These are phyloP conservation scores for Alternaria sp. DNA, from an alignment of 2,329 filamentous ascomycete genomes.

Conservation along the genomic window DNA sequence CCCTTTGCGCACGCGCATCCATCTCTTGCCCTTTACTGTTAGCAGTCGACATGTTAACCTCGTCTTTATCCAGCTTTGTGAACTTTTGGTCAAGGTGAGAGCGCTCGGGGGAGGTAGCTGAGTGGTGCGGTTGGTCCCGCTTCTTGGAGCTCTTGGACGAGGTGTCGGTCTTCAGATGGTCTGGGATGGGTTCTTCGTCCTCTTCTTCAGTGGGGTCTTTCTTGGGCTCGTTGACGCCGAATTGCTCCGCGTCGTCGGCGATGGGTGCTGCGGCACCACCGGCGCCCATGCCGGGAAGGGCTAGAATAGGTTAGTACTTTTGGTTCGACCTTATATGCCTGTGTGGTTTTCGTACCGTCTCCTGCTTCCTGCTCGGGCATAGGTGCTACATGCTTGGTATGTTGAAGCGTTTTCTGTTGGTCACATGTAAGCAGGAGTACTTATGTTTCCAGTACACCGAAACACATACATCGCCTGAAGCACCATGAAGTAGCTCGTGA, in stretches of 20 bases:
- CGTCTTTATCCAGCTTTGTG: slow-evolving; percentile 17
- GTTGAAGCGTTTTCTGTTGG: slow-evolving; percentile 38
- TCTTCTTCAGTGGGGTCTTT: background rate
- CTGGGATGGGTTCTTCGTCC: background rate
- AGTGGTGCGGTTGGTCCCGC: slow-evolving; percentile 7
- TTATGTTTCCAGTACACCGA: background rate
- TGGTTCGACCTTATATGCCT: background rate
- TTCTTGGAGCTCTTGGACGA: background rate
- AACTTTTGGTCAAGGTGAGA: slow-evolving; percentile 13
- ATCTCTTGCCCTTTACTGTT: background rate
- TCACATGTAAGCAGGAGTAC: background rate
- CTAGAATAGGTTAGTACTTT: background rate
- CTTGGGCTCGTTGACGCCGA: slow-evolving; percentile 13
- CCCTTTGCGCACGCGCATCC: slow-evolving; percentile 4
- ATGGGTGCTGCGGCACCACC: slow-evolving; percentile 19
- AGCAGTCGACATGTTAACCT: slow-evolving; percentile 8
- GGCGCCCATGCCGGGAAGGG: slow-evolving; percentile 19
- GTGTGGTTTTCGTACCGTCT: slow-evolving; percentile 27
- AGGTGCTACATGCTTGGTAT: slow-evolving; percentile 48
- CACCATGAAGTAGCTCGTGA: slow-evolving; percentile 50
- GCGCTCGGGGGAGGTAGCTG: background rate
- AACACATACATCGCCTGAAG: slow-evolving; percentile 43
- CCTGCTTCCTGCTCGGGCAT: slow-evolving; percentile 47
- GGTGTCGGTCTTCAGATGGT: background rate
- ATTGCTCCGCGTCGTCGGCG: slow-evolving; percentile 11